Base-by-base conservation (phyloP, 768 basidiomycete species). In the Mycena polygramma region DNA sequence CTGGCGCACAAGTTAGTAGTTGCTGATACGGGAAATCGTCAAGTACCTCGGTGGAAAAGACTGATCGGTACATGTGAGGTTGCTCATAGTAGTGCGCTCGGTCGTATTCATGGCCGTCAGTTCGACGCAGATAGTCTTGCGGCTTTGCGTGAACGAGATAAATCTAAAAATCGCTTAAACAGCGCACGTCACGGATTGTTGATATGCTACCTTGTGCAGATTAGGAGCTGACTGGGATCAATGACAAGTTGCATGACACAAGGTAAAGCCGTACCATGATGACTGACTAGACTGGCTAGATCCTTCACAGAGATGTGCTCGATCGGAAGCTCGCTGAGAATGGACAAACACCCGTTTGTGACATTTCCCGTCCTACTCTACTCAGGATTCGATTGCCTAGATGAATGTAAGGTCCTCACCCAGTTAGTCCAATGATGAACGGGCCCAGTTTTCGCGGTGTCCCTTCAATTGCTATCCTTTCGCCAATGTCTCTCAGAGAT, bases 381-480 rank as follows among this genome's bases (percentile, higher is more conserved):
- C 37, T 55, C 24, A 54, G 36, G 63, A 45, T 37, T 58, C 13
- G 63, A 41, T 55, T 69, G 26, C 54, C n/a, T 54, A 39, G 41
- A 39, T 57, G 1, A 59, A 48, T 11, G 13, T n/a, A 62, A 66
- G 26, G 45, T 0, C 75, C 85, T 57, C 77, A 94, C 94, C 95
- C 95, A 26, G 95, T 96, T 52, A 97, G 76, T 20, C 94, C 93
- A 60, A 96, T 87, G 0, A 96, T 86, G 43, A 94, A 88, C 0
- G 96, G 96, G 3, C 94, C 95, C 1, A 92, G 82, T 11, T 81
- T 80, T n/a, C 79, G 78, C 7, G 92, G 90, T 2, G 89, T 91
- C 2, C 92, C 91, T 46, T 88, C 82, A 43, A 81, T 75, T 5
- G 79, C 74, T 14, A 97, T 91, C 22, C 81, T 81, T 1, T 82